Evolutionary conservation across 768 basidiomycete genomes (phyloP).

Genomic region (Panaeolus cyanescens): DNA sequence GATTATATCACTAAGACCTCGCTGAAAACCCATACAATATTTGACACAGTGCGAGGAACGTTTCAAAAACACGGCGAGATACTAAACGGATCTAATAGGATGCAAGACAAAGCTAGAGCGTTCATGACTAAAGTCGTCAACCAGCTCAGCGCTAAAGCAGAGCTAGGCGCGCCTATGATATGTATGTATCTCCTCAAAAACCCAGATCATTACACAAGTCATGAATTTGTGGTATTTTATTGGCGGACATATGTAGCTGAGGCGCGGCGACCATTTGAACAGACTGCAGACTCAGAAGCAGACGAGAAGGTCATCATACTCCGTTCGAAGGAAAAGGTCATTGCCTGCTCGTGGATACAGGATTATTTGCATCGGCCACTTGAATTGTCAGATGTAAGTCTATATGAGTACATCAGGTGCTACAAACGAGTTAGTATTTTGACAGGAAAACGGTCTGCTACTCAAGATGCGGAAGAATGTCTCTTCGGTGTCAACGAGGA

Average conservation of each 20-base stretch:
- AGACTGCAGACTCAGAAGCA: not conserved
- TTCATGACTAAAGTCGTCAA: slow-evolving; percentile 23
- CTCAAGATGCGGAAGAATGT: not conserved
- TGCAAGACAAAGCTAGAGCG: slow-evolving; percentile 22
- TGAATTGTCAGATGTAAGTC: not conserved
- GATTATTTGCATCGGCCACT: not conserved
- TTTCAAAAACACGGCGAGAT: slow-evolving; percentile 25
- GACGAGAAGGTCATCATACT: slow-evolving; percentile 11
- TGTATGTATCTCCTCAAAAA: not conserved
- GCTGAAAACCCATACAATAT: slow-evolving; percentile 39
- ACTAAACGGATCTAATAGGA: slow-evolving; percentile 8
- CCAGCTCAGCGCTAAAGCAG: slow-evolving; percentile 15
- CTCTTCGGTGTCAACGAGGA: not conserved
- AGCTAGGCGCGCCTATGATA: not conserved
- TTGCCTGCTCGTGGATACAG: not conserved
- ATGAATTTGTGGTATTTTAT: not conserved
- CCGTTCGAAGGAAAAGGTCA: not conserved
- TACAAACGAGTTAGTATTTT: not conserved
- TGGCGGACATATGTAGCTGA: not conserved
- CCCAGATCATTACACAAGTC: not conserved
- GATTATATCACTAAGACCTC: slow-evolving; percentile 44
- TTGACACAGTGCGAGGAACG: slow-evolving; percentile 28
- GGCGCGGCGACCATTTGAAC: not conserved
- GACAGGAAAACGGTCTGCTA: not conserved
- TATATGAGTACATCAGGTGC: not conserved